Base-by-base conservation (phyloP, 2,329 filamentous ascomycete genomes). In the Lecanosticta acicola region DNA sequence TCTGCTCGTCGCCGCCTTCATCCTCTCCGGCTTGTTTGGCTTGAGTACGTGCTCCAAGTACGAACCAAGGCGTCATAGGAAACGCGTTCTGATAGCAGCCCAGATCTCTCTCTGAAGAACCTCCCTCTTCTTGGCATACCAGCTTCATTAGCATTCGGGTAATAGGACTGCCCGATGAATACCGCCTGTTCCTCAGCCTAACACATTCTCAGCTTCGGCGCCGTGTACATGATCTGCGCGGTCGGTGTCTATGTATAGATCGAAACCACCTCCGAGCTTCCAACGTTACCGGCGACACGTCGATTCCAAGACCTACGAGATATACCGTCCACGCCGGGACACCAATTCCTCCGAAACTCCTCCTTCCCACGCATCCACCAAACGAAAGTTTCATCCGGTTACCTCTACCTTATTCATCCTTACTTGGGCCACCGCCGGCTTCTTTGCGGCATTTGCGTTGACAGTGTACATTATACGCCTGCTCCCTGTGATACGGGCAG, bases 141-240 rank as follows among this genome's bases (percentile, higher is more conserved):
- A 34, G 90, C 93, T 52, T 94, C 91, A 50, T 66, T 94, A 59
- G 85, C 89, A 53, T 80, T 96, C 72, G 91, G 87, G 91, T 97
- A 82, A 63, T 87, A 36, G 48, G 17, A 32, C 16, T 10, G n/a
- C n/a, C n/a, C n/a, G n/a, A n/a, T n/a, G n/a, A n/a, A n/a, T n/a
- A n/a, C 24, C 13, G 11, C 19, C 18, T 11, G 9, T 20, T 13
- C 24, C 11, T 11, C 24, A 29, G 11, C 24, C 11, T 42, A 35
- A 4, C 37, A 32, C 36, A 50, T 34, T 58, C 48, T 16, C 26
- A 96, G 91, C 41, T 86, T 95, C 68, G 93, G 93, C 59, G 84
- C 91, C 41, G 89, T 98, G 37, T 96, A 93, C 72, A 95, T 96
- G 85, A 97, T 98, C 72, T 98, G 93, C 71, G 93, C 90, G 50